phyloP scores from a whole-genome alignment of 352 stramenopile genomes.

The Thalassiosira livingstoniorum region DNA sequence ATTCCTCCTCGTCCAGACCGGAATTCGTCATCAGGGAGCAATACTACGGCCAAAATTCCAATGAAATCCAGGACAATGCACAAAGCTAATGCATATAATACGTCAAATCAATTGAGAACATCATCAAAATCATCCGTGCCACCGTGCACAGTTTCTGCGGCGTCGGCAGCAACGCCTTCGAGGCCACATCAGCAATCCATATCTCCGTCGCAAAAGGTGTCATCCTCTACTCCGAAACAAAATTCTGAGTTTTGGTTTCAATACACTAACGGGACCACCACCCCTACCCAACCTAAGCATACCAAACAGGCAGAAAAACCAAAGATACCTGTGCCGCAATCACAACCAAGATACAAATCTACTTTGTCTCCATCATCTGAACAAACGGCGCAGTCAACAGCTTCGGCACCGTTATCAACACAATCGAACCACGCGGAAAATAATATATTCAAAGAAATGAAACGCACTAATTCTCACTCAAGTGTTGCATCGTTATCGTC shows the following conservation, averaged over 20 bases:
- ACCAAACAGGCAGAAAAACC: not conserved
- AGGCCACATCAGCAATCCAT: no score
- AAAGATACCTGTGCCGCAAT: not conserved
- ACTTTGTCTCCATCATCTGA: not conserved
- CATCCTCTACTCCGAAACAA: conserved; percentile 1
- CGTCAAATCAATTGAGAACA: no score
- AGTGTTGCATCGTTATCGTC: no score
- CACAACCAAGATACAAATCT: no score
- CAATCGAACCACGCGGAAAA: not conserved
- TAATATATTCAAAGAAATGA: not conserved
- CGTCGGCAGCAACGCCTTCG: not conserved
- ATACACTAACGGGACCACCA: conserved; percentile 1
- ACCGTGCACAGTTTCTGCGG: not conserved
- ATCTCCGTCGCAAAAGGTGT: no score
- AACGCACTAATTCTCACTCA: no score
- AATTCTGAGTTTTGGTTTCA: not conserved
- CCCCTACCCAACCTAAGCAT: not conserved
- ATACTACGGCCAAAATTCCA: no score
- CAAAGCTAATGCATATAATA: no score
- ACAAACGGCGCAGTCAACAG: not conserved
- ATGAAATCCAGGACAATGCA: no score
- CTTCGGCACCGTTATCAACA: not conserved
- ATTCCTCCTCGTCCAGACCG: no score
- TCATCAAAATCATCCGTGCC: not conserved
- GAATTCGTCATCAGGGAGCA: no score